Base-by-base conservation (phyloP, 768 basidiomycete genomes). In the Russula vinacea region DNA sequence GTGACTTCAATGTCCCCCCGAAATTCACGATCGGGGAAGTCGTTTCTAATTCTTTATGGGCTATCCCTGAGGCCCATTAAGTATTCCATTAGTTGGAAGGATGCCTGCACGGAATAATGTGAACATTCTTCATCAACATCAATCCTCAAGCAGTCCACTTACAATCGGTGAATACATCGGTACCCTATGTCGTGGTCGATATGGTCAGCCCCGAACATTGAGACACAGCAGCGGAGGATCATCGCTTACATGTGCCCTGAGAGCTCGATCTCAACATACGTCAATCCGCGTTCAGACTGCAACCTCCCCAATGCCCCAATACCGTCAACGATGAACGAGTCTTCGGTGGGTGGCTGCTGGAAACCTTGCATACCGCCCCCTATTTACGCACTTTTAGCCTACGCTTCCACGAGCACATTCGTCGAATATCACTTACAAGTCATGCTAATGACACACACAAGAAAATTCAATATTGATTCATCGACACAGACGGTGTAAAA, bases 311-410 rank as follows among this genome's bases (percentile, higher is more conserved):
- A 76, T 3, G 88, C 80, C 44, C 44, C 44, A 51, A 89, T 78
- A n/a, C 84, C 86, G 60, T 88, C 86, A 56, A 90, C 81, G 60
- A 89, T 72, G 76, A 90, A 87, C 65, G 83, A 86, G 67, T 90
- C 88, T 32, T 81, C 75, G 13, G 74, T 70, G 52, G 89, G 87
- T 5, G 86, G 87, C 0, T 79, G 83, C 66, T 86, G 88, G 82
- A 91, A 90, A 0, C 89, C 90, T 76, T 90, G 89, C 63, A 76
- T 45, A 0, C 87, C 86, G 64, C 77, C 78, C 88, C 83, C 83
- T 83, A 77, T 73, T 17, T 22, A 44, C 40, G 44, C 3, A 0
- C 7, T 44, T 40, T 44, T 14, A 13, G 26, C 13, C 39, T 47
- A 9, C 13, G 13, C n/a, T 11, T 10, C n/a, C 62, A 22, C 29